Percentiles rank a stretch among this genome's conserved stretches.
phyloP scores from a whole-genome alignment of 495 filamentous ascomycete species.

The Podospora anserina region DNA sequence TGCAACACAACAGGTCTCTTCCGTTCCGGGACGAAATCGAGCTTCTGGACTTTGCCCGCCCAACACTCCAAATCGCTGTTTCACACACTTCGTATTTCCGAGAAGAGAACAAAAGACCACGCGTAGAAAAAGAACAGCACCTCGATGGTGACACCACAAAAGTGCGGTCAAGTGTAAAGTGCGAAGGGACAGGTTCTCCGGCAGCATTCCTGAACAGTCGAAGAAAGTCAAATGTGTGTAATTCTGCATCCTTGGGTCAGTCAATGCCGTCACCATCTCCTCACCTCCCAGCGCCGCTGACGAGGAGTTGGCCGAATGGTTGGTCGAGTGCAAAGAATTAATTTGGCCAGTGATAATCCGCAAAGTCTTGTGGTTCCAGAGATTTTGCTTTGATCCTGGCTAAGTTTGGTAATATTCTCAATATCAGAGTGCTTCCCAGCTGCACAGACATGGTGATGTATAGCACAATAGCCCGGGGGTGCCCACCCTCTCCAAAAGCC shows the following conservation, averaged over 20 bases:
- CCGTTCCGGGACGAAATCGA: neutral
- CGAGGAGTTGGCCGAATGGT: neutral
- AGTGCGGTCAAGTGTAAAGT: slow-evolving; percentile 6
- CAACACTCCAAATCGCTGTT: neutral
- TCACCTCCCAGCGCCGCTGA: neutral
- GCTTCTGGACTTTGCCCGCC: neutral
- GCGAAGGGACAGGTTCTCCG: neutral
- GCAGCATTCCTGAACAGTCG: neutral
- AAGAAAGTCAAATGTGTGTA: neutral
- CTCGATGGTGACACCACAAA: neutral
- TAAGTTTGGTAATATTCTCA: neutral
- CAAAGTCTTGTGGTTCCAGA: neutral
- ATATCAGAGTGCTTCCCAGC: neutral
- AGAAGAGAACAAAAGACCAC: neutral
- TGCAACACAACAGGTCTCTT: slow-evolving; percentile 1
- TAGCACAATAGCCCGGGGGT: slow-evolving; percentile 14
- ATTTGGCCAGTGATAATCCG: neutral
- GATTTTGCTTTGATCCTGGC: neutral
- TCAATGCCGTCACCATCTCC: neutral
- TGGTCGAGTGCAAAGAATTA: neutral
- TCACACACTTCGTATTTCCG: slow-evolving; percentile 3
- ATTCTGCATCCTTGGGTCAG: neutral
- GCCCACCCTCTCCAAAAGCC: slow-evolving; percentile 21
- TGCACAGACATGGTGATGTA: slow-evolving; percentile 1
- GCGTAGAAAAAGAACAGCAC: neutral